Evolutionary conservation across 768 basidiomycete genomes (phyloP), one percentile per base, ranked within the genome.

Genomic region (Antrodiella citrinella): DNA sequence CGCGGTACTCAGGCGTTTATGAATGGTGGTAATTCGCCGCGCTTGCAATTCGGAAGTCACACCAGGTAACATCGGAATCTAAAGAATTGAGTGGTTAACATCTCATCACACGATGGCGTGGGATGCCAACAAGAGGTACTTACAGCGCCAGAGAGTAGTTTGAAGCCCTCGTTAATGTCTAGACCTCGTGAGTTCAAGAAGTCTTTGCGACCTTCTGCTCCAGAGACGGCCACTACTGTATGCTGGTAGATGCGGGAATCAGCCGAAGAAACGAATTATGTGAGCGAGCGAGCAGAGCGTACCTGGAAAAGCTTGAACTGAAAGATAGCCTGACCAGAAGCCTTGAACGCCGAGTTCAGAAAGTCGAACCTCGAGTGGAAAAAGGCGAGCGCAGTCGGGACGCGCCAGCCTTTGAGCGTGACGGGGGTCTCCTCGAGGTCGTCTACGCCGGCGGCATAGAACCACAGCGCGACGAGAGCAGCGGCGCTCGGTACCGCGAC

Each of bases 131-230:
- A 23, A 26, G 18, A 20, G 38, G 15, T 43, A 77, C 83, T 56
- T 63, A 88, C 86, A 49, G 83, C 85, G 46, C 86, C 86, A 45
- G 84, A 85, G 53, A 90, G 74, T 59, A 86, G 77, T 59, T 81
- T 84, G 72, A 86, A 89, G 4, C 85, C 86, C 69, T 86, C 84
- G 39, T 80, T 82, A 46, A 90, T 75, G 65, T 88, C 84, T 54
- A 90, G 77, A 19, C 76, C 76, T 65, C 78, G 81, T 50, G 82
- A 78, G 2, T 74, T 73, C 59, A 88, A 85, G 66, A 88, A 88
- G 2, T 79, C 72, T 49, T 77, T 75, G 50, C 86, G 72, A 13
- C 79, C 86, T 26, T 70, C 72, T 60, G 86, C 83, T 47, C 86
- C 87, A 38, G 86, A 88, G 38, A 89, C 76, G 26, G 83, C 85